These are phyloP conservation scores for Pseudogymnoascus sp. DNA, from an alignment of 2,329 filamentous ascomycete species.

Conservation along the genomic window DNA sequence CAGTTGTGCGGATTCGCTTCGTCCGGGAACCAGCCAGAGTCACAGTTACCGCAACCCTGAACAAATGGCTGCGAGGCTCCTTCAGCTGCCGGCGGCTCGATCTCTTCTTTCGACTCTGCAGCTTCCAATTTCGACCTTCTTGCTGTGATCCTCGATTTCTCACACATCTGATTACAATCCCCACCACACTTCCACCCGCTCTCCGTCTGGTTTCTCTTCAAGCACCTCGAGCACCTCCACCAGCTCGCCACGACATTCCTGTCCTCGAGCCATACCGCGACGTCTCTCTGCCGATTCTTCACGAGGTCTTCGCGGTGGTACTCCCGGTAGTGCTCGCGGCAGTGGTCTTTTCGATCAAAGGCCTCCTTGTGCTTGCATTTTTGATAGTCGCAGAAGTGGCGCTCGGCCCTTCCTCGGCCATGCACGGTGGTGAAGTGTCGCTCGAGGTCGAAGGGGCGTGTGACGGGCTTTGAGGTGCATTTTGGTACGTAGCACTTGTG, in stretches of 20 bases:
- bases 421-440: slow-evolving; percentile 31
- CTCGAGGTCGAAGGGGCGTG: slow-evolving; percentile 31
- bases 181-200: slow-evolving; percentile 1
- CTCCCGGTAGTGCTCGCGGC: slow-evolving; percentile 39
- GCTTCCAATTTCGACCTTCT: background rate
- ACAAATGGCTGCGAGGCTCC: background rate
- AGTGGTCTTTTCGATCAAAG: slow-evolving; percentile 40
- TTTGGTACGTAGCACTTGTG: slow-evolving; percentile 2
- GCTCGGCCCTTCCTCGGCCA: slow-evolving; percentile 12
- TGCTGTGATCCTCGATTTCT: background rate
- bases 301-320: slow-evolving; percentile 37
- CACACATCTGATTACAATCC: background rate
- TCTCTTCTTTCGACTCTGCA: background rate
- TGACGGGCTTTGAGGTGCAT: slow-evolving; percentile 15
- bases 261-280: slow-evolving; percentile 21
- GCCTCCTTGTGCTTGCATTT: slow-evolving; percentile 28
- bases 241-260: slow-evolving; percentile 17
- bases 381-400: slow-evolving; percentile 26
- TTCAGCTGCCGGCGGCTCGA: background rate
- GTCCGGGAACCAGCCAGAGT: background rate
- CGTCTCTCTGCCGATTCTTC: slow-evolving; percentile 14
- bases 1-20: background rate
- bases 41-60: background rate
- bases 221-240: slow-evolving; percentile 26
- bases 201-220: slow-evolving; percentile 13